Evolutionary conservation across 495 filamentous ascomycete genomes (phyloP), one percentile per base, ranked within the genome.

Genomic region (Cercophora scortea): DNA sequence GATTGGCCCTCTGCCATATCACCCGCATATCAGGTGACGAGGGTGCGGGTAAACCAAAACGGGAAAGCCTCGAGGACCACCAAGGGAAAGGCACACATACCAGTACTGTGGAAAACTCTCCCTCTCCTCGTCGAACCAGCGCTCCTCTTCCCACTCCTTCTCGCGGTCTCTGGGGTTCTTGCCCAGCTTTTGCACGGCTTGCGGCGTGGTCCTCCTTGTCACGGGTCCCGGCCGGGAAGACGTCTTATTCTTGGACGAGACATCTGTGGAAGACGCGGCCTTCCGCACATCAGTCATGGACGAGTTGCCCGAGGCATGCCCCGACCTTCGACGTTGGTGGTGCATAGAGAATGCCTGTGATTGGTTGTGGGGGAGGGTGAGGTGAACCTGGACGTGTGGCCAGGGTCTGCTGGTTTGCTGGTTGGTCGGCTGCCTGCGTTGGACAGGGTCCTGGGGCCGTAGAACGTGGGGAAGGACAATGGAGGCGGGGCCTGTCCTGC

Each of bases 81-180:
- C 42, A 50, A n/a, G 42, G 9, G 46, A 53, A 55, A 25, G 25
- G 25, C 2, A 25, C 25, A 69, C 73, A 49, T 73, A 77, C 74
- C 74, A 77, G 45, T 69, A 76, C 61, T 74, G 70, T 13, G 74
- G 74, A 50, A 77, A 77, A 64, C 69, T 76, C 52, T 76, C 71
- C 46, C 72, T 56, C 60, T 75, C 74, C 47, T 76, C 72, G 8
- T 74, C 72, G 53, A 63, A 73, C 67, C 64, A 74, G 19, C 70
- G 67, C 51, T 71, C 69, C n/a, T 72, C 64, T 42, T 77, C 72
- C 59, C 57, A 63, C 43, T 74, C 68, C 54, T 61, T 64, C 53
- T 76, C 74, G 8, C 72, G 71, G 45, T 74, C 72, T 49, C 63
- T 65, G 13, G 67, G 65, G 48, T 59, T 74, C 54, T 67, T 74